Evolutionary conservation across 176 grass and related monocot species (phyloP), one percentile per base, ranked within the genome.

Genomic region (Saccharum spontaneum): DNA sequence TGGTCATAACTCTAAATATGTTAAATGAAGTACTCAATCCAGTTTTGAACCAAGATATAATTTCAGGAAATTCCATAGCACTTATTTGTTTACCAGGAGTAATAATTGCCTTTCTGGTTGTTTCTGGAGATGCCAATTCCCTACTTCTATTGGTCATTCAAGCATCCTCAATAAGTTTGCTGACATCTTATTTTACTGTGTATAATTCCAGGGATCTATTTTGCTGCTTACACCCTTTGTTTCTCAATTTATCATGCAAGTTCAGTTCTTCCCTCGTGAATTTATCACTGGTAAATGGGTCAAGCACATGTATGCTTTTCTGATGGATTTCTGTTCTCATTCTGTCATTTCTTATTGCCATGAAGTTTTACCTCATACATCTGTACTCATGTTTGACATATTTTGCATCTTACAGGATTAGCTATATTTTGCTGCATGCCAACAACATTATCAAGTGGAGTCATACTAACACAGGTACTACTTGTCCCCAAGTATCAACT

Each of bases 351-450:
- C 14, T 60, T 81, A 55, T 45, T 80, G 76, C 65, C 26, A 79
- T 87, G 34, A n/a, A 7, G 54, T 59, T 34, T 37, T 61, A 26
- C 59, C 59, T 61, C 59, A 26, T 24, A 61, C n/a, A 61, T 61
- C 59, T 81, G n/a, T 10, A 9, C 55, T 23, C 22, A 59, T 59
- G n/a, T 26, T 61, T 61, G 9, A 61, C 59, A 59, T 84, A 69
- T 54, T 75, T 46, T 79, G 67, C 82, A 68, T 81, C 74, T 90
- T 86, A 83, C 80, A 95, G 96, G 96, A 69, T 86, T 98, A 77
- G 93, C 93, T 81, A 85, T 92, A 66, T 98, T 98, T 91, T 95
- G 92, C 77, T 98, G 91, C 71, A 95, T 98, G 96, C 93, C 96
- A 79, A 95, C 96, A 78, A 98, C 93, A 76, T 87, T 95, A 67